These are phyloP conservation scores for Zoysia pacifica DNA, from an alignment of 176 grass and related monocot species.

Conservation along the genomic window DNA sequence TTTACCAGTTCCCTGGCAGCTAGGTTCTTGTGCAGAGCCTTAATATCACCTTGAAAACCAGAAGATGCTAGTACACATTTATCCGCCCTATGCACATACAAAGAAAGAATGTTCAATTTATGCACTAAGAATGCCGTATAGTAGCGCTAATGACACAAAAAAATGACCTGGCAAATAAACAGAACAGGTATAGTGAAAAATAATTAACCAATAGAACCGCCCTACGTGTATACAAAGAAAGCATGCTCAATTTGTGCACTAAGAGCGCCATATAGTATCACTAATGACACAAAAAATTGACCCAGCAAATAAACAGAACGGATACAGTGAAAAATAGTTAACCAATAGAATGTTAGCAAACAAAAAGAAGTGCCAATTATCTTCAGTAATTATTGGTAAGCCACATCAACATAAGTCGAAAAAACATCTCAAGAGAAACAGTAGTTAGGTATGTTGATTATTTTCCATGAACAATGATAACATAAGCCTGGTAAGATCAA, in stretches of 20 bases:
- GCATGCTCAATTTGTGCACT: background rate
- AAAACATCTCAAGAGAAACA: slow-evolving; percentile 1
- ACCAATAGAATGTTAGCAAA: background rate
- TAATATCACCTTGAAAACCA: slow-evolving; percentile 93
- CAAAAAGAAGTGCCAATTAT: background rate
- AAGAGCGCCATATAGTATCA: background rate
- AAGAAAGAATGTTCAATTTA: slow-evolving; percentile 12
- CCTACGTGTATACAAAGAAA: no score
- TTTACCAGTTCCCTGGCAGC: slow-evolving; percentile 80
- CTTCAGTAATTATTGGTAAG: background rate
- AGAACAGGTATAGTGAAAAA: no score
- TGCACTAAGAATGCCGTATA: background rate
- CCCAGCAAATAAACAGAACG: background rate
- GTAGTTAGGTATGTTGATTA: background rate
- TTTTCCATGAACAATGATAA: background rate
- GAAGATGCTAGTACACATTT: slow-evolving; percentile 86
- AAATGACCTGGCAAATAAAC: background rate
- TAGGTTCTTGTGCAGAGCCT: slow-evolving; percentile 95
- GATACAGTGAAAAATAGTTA: background rate
- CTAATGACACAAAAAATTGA: background rate
- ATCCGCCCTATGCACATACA: slow-evolving; percentile 58
- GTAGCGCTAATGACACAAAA: background rate
- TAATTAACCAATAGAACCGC: no score
- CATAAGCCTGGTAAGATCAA: background rate
- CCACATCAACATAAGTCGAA: background rate